A percentile compares a stretch with the other conserved stretches of the same genome.
Evolutionary conservation across 495 filamentous ascomycete genomes (phyloP).

Genomic region (Neurospora sp.): DNA sequence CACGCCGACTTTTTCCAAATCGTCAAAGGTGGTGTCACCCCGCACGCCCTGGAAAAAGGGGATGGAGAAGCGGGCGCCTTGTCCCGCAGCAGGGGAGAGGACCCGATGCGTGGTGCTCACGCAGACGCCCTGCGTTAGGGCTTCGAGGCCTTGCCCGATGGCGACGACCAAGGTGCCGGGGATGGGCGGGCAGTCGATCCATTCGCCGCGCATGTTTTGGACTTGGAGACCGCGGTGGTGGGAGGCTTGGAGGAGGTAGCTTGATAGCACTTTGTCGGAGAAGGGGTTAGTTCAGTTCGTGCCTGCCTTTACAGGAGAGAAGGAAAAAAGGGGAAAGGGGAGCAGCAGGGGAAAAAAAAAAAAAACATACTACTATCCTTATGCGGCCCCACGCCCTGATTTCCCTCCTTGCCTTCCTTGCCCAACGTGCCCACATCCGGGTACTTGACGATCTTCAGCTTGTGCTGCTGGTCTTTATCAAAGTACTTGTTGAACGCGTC

Average conservation of each 20-base stretch:
- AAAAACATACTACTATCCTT: conserved; percentile 59
- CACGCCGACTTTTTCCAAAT: conserved; percentile 46
- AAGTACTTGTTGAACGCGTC: conserved; percentile 76
- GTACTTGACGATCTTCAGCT: conserved; percentile 89
- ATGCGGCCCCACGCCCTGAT: conserved; percentile 80
- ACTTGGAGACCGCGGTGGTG: conserved; percentile 75
- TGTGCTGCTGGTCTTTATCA: conserved; percentile 73
- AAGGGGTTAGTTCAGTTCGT: background rate
- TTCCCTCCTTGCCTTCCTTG: conserved; percentile 34
- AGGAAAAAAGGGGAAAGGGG: background rate
- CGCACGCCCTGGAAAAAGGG: conserved; percentile 92
- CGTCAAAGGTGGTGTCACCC: conserved; percentile 69
- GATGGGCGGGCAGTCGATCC: conserved; percentile 67
- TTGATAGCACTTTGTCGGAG: conserved; percentile 48
- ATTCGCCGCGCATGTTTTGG: conserved; percentile 67
- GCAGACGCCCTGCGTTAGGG: conserved; percentile 81
- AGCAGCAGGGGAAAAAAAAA: too few relatives aligned
- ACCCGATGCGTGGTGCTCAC: conserved; percentile 81
- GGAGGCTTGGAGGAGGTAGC: conserved; percentile 80
- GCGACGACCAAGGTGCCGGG: conserved; percentile 68
- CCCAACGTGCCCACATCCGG: conserved; percentile 47
- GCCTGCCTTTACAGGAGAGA: background rate
- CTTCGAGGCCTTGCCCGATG: conserved; percentile 88
- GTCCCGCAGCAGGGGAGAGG: conserved; percentile 48
- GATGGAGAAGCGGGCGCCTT: conserved; percentile 69